Evolutionary conservation across 2,329 filamentous ascomycete species (phyloP), one percentile per base, ranked within the genome.

Genomic region (Trichoderma sp.): DNA sequence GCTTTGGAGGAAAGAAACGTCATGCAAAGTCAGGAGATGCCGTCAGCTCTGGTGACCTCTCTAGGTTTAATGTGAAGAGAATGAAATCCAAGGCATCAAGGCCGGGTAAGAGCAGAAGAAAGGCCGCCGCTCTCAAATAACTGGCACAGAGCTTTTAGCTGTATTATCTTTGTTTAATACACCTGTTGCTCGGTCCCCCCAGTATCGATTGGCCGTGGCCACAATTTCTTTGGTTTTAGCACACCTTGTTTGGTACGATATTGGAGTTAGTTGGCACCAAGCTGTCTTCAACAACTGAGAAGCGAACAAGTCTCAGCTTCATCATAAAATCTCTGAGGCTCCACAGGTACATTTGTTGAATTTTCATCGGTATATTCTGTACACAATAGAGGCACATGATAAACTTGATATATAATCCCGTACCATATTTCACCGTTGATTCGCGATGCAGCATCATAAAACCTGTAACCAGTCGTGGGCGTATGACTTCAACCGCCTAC

Each of bases 1-100:
- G 96, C 29, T 97, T 95, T 77, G 96, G 96, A 71, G 96, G 96
- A 75, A 97, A 97, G 89, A 99, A 99, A 87, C 87, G 91, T 68
- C 90, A 94, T 79, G 82, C 86, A 68, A 99, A 99, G 88, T 97
- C 94, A 71, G 93, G 93, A 74, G 94, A 97, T 81, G 94, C 94
- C 60, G 78, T 87, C 71, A 96, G 92, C 73, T 94, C 90, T 58
- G 91, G 88, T 71, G 96, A 99, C 79, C 82, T 96, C 74, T 88
- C 88, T 71, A 89, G 88, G 1, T 98, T 96, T 83, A 94, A 91
- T 67, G 86, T 86, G 47, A 93, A 91, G 85, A 92, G 76, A 82
- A 97, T 97, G 93, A 97, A 97, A 86, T 85, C 35, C 33, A 84
- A 84, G 77, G 75, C 78, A 40, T 74, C 81, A 71, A 77, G 85